These are phyloP conservation scores for Fusarium austroafricanum DNA, from an alignment of 2,329 filamentous ascomycete species.

Conservation along the genomic window DNA sequence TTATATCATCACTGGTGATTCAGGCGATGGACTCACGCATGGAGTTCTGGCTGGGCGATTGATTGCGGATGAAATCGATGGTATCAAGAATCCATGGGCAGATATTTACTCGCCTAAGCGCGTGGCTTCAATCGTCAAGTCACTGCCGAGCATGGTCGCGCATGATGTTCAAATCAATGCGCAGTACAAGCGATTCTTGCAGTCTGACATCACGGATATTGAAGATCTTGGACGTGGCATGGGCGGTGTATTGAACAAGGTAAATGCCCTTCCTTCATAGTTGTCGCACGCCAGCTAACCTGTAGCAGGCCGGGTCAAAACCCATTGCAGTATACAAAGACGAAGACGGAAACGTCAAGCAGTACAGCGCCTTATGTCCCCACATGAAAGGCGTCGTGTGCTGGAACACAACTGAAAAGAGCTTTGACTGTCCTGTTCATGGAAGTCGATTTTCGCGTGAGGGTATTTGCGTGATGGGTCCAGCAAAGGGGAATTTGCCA, in stretches of 20 bases:
- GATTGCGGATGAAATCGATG: slow-evolving; percentile 65
- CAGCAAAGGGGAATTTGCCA: slow-evolving; percentile 21
- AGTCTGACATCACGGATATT: slow-evolving; percentile 67
- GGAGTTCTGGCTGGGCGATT: slow-evolving; percentile 64
- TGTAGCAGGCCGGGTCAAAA: slow-evolving; percentile 43
- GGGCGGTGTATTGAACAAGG: slow-evolving; percentile 65
- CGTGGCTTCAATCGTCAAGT: slow-evolving; percentile 57
- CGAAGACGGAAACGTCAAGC: slow-evolving; percentile 61
- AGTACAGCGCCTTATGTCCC: slow-evolving; percentile 66
- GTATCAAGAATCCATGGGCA: slow-evolving; percentile 61
- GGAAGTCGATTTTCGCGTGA: slow-evolving; percentile 52
- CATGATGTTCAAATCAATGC: slow-evolving; percentile 67
- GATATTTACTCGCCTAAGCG: slow-evolving; percentile 63
- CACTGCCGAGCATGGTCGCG: slow-evolving; percentile 57
- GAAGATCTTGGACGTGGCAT: slow-evolving; percentile 62
- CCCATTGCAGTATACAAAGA: slow-evolving; percentile 68
- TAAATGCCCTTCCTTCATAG: background rate
- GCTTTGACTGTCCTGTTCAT: slow-evolving; percentile 65
- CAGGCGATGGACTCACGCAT: slow-evolving; percentile 68
- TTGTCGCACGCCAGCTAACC: background rate
- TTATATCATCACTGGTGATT: slow-evolving; percentile 68
- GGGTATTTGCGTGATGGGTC: slow-evolving; percentile 35
- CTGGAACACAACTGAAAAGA: slow-evolving; percentile 66
- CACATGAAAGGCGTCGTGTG: slow-evolving; percentile 67
- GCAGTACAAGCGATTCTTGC: slow-evolving; percentile 66